Conservation (phyloP, 108 stramenopile genomes). For the Stephanodiscus minutulus region DNA sequence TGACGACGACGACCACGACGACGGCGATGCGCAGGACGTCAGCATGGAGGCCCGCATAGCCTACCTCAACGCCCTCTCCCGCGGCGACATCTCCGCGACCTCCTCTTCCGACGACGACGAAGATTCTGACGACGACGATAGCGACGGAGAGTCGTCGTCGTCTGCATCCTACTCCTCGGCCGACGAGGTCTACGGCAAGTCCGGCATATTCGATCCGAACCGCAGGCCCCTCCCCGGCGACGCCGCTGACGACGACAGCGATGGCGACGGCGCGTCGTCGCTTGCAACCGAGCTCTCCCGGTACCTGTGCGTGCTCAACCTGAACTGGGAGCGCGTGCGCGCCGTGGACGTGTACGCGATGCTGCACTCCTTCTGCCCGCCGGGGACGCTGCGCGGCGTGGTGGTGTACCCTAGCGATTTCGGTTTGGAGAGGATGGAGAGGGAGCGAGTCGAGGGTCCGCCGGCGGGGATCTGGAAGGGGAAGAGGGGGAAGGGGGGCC, state of each 20-base stretch:
- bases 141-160: slow-evolving; percentile 25
- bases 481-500: not conserved
- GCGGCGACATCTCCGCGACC: slow-evolving; percentile 85
- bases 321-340: slow-evolving; percentile 92
- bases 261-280: slow-evolving; percentile 46
- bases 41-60: slow-evolving; percentile 88
- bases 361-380: slow-evolving; percentile 84
- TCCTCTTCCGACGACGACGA: slow-evolving; percentile 59
- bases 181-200: slow-evolving; percentile 65
- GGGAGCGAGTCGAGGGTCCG: slow-evolving; percentile 75
- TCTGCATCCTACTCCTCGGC: slow-evolving; percentile 22
- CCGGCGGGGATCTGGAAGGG: slow-evolving; percentile 78
- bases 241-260: slow-evolving; percentile 47
- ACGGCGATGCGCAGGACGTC: slow-evolving; percentile 25
- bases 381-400: slow-evolving; percentile 73
- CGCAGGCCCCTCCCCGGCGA: slow-evolving; percentile 34
- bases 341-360: slow-evolving; percentile 90
- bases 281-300: slow-evolving; percentile 59
- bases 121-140: slow-evolving; percentile 27
- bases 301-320: slow-evolving; percentile 81
- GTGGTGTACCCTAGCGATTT: slow-evolving; percentile 89
- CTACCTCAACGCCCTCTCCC: slow-evolving; percentile 90
- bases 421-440: slow-evolving; percentile 87
- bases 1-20: slow-evolving; percentile 8
- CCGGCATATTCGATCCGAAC: slow-evolving; percentile 77